Conservation (phyloP, 345 rosid genomes). For the rapeseed (Brassica napus) region DNA sequence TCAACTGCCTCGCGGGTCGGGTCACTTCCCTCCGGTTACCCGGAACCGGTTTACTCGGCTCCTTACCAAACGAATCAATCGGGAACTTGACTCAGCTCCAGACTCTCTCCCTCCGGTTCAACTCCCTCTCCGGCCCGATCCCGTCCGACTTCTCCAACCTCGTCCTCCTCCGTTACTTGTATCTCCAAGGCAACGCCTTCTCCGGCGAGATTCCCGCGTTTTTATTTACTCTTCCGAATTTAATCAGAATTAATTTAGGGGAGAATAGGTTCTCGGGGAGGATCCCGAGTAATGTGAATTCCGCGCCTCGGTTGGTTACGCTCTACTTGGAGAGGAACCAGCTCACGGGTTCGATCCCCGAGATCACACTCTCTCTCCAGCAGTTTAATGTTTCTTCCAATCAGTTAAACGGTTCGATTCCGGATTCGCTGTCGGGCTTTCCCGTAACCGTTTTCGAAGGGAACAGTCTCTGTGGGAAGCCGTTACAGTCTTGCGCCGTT, state of each 20-base stretch:
- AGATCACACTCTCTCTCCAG: slow-evolving; percentile 46
- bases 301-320: slow-evolving; percentile 53
- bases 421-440: slow-evolving; percentile 41
- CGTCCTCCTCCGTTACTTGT: slow-evolving; percentile 56
- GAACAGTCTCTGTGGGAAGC: slow-evolving; percentile 72
- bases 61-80: slow-evolving; percentile 52
- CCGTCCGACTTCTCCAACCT: slow-evolving; percentile 70
- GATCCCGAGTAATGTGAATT: slow-evolving; percentile 53
- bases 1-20: slow-evolving; percentile 49
- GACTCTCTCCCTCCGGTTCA: slow-evolving; percentile 78
- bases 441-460: slow-evolving; percentile 54
- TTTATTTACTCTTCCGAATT: slow-evolving; percentile 54
- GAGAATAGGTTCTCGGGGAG: slow-evolving; percentile 60
- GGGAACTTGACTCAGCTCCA: slow-evolving; percentile 71
- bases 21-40: slow-evolving; percentile 68
- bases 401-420: slow-evolving; percentile 62
- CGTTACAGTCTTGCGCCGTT: slow-evolving; percentile 47
- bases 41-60: slow-evolving; percentile 68
- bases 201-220: slow-evolving; percentile 77
- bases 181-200: slow-evolving; percentile 66
- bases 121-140: slow-evolving; percentile 63
- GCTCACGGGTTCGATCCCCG: slow-evolving; percentile 72
- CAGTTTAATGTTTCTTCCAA: slow-evolving; percentile 76
- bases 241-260: slow-evolving; percentile 62
- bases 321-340: slow-evolving; percentile 63